A percentile compares a stretch with the other conserved stretches of the same genome.
Conservation (phyloP, 345 rosid species). For the Salix arbutifolia region DNA sequence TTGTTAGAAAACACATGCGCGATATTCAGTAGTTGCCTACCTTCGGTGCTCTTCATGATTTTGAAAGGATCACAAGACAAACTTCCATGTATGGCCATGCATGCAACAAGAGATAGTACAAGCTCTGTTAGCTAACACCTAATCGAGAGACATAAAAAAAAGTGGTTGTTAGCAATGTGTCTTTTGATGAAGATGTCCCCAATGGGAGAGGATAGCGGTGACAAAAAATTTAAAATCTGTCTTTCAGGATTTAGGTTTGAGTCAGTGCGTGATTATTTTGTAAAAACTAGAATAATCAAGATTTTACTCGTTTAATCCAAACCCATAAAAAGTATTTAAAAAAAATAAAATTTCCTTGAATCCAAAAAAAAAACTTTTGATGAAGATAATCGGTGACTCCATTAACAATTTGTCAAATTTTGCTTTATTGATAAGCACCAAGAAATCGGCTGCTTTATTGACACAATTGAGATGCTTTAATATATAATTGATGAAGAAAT, state of each 20-base stretch:
- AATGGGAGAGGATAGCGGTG: no score
- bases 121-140: neutral
- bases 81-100: neutral
- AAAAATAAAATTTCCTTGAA: no score
- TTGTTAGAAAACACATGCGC: neutral
- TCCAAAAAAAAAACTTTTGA: no score
- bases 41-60: neutral
- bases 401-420: neutral
- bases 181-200: neutral
- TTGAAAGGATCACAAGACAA: neutral
- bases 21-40: neutral
- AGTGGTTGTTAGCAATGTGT: neutral
- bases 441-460: neutral
- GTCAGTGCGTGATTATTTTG: rapidly evolving
- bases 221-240: no score
- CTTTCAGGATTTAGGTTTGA: no score
- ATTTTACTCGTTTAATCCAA: no score
- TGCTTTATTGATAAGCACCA: neutral
- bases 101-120: neutral
- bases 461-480: neutral
- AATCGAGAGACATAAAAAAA: neutral
- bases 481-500: neutral
- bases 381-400: neutral
- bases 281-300: no score
- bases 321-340: no score